Base-by-base conservation (phyloP, 2,329 filamentous ascomycete genomes). In the Thelonectria discophora region DNA sequence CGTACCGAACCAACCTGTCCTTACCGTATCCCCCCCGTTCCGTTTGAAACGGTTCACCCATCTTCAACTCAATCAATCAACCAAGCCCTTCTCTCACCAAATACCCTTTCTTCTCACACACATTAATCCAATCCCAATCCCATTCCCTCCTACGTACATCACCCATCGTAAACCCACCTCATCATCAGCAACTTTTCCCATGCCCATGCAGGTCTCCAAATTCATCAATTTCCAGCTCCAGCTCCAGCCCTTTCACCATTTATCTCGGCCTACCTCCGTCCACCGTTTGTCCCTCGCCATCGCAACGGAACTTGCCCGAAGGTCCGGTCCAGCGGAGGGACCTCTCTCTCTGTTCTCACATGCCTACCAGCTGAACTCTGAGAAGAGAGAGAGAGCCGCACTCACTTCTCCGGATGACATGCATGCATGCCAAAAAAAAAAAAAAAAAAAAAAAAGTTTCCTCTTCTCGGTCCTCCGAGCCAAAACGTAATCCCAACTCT, bases 231-330 rank as follows among this genome's bases (percentile, higher is more conserved):
- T 10, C 27, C 7, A 30, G 27, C 27, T 24, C 30, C 30, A 11
- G 6, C 30, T 11, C 20, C 27, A 18, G 21, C 54, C 55, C 52
- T 45, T 40, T 39, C 42, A 43, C 27, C 13, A 21, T n/a, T n/a
- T 32, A 30, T 62, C 69, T 71, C 67, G 69, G 69, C 54, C 69
- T 67, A 66, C 66, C 64, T 69, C 69, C 69, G 69, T 61, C 48
- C 46, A 45, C 54, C 58, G 57, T 58, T 55, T 55, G 27, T 37
- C 40, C 42, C 46, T 55, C 58, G n/a, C 60, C 52, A 55, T 55
- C 69, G 70, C 52, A 55, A 56, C 69, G 70, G 70, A 72, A 66
- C 64, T 72, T 69, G 69, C 62, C 71, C 70, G 66, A 47, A 70
- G 65, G 66, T 55, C 55, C 62, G 55, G 21, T 24, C 21, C 65